These are phyloP conservation scores for Meyerozyma smithsonii DNA, from an alignment of 1,139 yeast genomes.

Conservation along the genomic window DNA sequence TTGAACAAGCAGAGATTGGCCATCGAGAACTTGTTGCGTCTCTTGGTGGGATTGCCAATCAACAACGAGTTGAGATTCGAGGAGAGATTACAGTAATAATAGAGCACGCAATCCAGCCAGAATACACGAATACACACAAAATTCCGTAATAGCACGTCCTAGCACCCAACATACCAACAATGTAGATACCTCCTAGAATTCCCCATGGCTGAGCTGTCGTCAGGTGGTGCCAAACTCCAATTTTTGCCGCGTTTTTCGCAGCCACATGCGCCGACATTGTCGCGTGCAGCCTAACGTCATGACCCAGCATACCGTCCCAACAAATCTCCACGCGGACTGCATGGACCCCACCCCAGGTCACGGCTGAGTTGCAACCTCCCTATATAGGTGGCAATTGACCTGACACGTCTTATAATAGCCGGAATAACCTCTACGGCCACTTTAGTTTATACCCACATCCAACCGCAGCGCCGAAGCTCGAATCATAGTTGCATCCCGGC, in stretches of 20 bases:
- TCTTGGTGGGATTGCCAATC: constrained; percentile 85
- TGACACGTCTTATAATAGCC: too few relatives aligned
- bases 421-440: too few relatives aligned
- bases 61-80: constrained; percentile 90
- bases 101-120: background rate
- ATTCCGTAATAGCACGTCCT: too few relatives aligned
- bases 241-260: background rate
- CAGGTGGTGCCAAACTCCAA: too few relatives aligned
- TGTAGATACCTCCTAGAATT: too few relatives aligned
- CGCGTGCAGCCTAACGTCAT: background rate
- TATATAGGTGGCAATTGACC: background rate
- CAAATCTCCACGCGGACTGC: background rate
- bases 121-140: too few relatives aligned
- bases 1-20: constrained; percentile 91
- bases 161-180: too few relatives aligned
- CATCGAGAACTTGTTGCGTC: constrained; percentile 83
- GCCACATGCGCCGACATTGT: background rate
- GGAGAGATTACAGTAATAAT: constrained; percentile 62
- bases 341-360: background rate
- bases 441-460: too few relatives aligned
- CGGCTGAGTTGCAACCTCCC: background rate
- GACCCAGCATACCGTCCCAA: background rate
- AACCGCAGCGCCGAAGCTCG: background rate
- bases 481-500: background rate
- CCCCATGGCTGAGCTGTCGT: too few relatives aligned